These are phyloP conservation scores for Dactylorhiza incarnata DNA, from an alignment of 106 monocot species.

Conservation along the genomic window DNA sequence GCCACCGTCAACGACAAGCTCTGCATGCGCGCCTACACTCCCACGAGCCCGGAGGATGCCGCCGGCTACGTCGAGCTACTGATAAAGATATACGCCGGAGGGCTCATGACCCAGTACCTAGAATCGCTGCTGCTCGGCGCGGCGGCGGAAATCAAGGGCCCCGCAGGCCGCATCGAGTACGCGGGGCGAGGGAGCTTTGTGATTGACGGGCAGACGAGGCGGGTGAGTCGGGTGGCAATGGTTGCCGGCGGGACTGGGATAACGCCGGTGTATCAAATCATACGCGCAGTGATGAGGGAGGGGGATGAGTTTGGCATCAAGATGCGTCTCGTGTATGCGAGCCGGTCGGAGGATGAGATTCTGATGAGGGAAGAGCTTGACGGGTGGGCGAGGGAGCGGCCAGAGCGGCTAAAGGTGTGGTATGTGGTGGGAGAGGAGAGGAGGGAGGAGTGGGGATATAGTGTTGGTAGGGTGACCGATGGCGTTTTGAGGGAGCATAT, in stretches of 20 bases:
- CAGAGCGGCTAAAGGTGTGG: constrained; percentile 71
- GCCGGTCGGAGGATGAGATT: constrained; percentile 74
- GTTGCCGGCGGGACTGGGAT: constrained; percentile 94
- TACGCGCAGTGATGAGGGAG: constrained; percentile 74
- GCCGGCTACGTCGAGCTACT: constrained; percentile 80
- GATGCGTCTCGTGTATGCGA: constrained; percentile 83
- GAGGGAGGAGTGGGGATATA: constrained; percentile 55
- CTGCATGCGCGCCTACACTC: constrained; percentile 94
- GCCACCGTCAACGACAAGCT: constrained; percentile 61
- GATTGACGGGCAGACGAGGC: constrained; percentile 46
- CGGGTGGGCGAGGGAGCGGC: constrained; percentile 39
- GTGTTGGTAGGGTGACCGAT: constrained; percentile 55
- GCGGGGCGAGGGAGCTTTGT: constrained; percentile 61
- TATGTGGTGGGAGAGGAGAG: constrained; percentile 47
- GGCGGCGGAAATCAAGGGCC: constrained; percentile 69
- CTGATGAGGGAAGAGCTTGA: constrained; percentile 72
- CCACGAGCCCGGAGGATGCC: constrained; percentile 57
- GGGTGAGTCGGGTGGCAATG: constrained; percentile 55
- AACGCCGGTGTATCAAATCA: constrained; percentile 87
- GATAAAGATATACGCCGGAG: constrained; percentile 78
- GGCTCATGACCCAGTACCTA: constrained; percentile 79
- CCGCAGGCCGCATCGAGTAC: constrained; percentile 86
- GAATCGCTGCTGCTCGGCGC: constrained; percentile 55
- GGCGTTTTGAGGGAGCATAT: constrained; percentile 50
- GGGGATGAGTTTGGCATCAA: constrained; percentile 47